phyloP scores from a whole-genome alignment of 257 asterid genomes.

The Agastache rugosa region DNA sequence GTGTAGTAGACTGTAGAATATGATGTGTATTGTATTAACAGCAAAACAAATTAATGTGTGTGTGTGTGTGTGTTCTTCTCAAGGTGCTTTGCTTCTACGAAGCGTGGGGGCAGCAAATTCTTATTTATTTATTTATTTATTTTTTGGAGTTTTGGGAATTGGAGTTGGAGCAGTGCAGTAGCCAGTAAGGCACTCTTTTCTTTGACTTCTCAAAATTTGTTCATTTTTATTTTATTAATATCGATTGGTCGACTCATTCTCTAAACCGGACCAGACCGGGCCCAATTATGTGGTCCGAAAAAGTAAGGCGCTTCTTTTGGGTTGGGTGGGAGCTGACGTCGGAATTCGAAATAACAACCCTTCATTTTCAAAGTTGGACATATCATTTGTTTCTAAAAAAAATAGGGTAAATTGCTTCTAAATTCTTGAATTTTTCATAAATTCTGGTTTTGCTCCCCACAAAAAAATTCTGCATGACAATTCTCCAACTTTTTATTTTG shows the following conservation, averaged over 20 bases:
- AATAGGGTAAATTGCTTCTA: no score
- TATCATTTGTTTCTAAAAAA: no score
- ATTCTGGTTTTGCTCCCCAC: no score
- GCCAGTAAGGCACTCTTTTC: slow-evolving; percentile 35
- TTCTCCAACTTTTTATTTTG: no score
- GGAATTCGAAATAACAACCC: neutral
- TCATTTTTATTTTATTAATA: neutral
- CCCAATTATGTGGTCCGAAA: neutral
- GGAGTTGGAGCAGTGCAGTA: slow-evolving; percentile 29
- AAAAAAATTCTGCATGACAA: no score
- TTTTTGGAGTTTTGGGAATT: slow-evolving; percentile 50
- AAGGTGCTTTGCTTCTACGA: slow-evolving; percentile 50
- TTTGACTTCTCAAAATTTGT: slow-evolving; percentile 26
- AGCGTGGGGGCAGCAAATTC: slow-evolving; percentile 40
- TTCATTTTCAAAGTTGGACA: no score
- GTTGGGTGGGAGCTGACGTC: neutral
- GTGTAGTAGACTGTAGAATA: neutral
- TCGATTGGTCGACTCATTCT: neutral
- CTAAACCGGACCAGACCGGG: neutral
- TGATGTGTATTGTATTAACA: neutral
- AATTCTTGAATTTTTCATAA: no score
- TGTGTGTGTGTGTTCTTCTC: slow-evolving; percentile 50
- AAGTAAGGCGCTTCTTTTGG: neutral
- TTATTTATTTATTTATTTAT: neutral
- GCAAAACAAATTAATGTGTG: neutral